These are phyloP conservation scores for Serendipita sp. DNA, from an alignment of 768 basidiomycete species.

Conservation along the genomic window DNA sequence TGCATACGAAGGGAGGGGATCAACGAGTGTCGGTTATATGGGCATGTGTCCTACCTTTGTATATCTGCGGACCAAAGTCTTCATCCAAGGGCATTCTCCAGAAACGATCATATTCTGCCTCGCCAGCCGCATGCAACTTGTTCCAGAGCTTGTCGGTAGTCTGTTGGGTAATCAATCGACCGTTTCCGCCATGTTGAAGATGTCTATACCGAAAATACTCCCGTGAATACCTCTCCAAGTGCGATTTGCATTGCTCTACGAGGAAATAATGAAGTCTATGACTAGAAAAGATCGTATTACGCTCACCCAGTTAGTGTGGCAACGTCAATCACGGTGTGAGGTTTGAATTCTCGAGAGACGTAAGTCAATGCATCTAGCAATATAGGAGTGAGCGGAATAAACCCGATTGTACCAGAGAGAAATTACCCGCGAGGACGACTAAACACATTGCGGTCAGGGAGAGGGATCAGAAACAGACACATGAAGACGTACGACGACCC, in stretches of 20 bases:
- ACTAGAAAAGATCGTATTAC: neutral
- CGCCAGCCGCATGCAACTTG: slow-evolving; percentile 50
- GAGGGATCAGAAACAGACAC: neutral
- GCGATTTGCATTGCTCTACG: slow-evolving; percentile 53
- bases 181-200: neutral
- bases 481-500: slow-evolving; percentile 31
- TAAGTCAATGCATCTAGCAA: slow-evolving; percentile 82
- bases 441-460: neutral
- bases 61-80: slow-evolving; percentile 62
- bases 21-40: neutral
- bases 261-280: neutral
- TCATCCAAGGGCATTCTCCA: slow-evolving; percentile 87
- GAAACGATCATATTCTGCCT: slow-evolving; percentile 60
- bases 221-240: slow-evolving; percentile 60
- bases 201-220: slow-evolving; percentile 59
- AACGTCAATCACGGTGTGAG: slow-evolving; percentile 72
- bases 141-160: slow-evolving; percentile 64
- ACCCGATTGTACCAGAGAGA: too few species aligned
- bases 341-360: slow-evolving; percentile 56
- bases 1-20: neutral
- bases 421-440: slow-evolving; percentile 50
- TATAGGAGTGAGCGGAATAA: too few species aligned
- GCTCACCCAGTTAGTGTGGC: slow-evolving; percentile 70
- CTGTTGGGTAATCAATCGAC: slow-evolving; percentile 21
- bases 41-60: slow-evolving; percentile 18